These are phyloP conservation scores for Pleurostoma richardsiae DNA, from an alignment of 2,329 filamentous ascomycete genomes.

Conservation along the genomic window DNA sequence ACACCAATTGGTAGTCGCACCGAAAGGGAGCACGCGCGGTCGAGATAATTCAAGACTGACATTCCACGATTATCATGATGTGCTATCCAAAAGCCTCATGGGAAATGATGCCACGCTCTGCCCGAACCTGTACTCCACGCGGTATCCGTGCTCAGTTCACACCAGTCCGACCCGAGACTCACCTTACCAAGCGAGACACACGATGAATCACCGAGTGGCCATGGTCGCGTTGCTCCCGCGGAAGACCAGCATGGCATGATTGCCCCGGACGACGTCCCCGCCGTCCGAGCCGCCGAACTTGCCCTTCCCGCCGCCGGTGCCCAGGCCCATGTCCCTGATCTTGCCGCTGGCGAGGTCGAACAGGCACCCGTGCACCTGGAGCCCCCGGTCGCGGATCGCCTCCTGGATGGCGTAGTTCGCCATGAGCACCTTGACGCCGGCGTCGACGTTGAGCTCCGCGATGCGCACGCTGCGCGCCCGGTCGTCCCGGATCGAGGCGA, in stretches of 20 bases:
- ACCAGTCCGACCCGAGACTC: too few relatives aligned
- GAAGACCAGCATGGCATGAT: slow-evolving; percentile 48
- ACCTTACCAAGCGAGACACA: neutral
- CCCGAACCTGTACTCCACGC: too few relatives aligned
- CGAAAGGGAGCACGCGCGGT: too few relatives aligned
- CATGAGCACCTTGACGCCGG: slow-evolving; percentile 62
- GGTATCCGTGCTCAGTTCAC: too few relatives aligned
- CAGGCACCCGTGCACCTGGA: slow-evolving; percentile 73
- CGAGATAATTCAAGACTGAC: too few relatives aligned
- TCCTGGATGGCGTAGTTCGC: slow-evolving; percentile 65
- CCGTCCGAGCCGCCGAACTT: slow-evolving; percentile 8
- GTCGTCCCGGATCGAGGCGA: slow-evolving; percentile 48
- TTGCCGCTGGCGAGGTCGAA: slow-evolving; percentile 57
- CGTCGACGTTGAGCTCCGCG: slow-evolving; percentile 72
- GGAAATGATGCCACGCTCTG: too few relatives aligned
- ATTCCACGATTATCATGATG: too few relatives aligned
- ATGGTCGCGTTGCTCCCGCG: slow-evolving; percentile 31
- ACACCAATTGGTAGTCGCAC: too few relatives aligned
- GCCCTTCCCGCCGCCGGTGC: slow-evolving; percentile 23
- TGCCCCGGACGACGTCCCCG: slow-evolving; percentile 36
- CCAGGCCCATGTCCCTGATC: slow-evolving; percentile 42
- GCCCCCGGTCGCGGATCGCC: slow-evolving; percentile 63
- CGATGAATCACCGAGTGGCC: slow-evolving; percentile 16
- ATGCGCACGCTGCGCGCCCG: slow-evolving; percentile 54
- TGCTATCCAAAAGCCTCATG: too few relatives aligned